Evolutionary conservation across 257 asterid genomes (phyloP).

Genomic region (Prunella vulgaris): DNA sequence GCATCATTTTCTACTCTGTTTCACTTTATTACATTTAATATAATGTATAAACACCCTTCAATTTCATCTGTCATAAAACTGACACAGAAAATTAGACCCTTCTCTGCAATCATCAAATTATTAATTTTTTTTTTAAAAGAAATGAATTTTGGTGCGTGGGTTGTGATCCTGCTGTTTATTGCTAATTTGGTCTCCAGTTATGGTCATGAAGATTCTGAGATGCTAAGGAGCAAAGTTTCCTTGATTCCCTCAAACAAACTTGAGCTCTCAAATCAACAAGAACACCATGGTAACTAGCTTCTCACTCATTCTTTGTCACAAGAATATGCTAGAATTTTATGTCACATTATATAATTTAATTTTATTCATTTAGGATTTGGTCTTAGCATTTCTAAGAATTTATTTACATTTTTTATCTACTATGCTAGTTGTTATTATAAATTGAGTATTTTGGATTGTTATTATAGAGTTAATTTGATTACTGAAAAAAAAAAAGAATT

Average conservation of each 20-base stretch:
- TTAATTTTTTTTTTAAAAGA: conserved; percentile 10
- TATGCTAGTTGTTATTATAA: too few relatives aligned
- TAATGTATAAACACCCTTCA: conserved; percentile 4
- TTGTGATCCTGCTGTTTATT: conserved; percentile 27
- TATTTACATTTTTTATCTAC: too few relatives aligned
- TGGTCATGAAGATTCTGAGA: conserved; percentile 26
- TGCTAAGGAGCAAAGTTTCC: conserved; percentile 4
- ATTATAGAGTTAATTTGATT: too few relatives aligned
- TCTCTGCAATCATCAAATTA: background rate
- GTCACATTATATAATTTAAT: too few relatives aligned
- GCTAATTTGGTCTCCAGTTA: conserved; percentile 13
- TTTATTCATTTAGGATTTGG: too few relatives aligned
- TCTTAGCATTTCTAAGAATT: too few relatives aligned
- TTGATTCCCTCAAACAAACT: conserved; percentile 17
- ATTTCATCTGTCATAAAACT: background rate
- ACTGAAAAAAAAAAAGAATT: too few relatives aligned
- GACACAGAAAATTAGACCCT: background rate
- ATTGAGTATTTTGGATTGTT: too few relatives aligned
- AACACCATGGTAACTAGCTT: conserved; percentile 26
- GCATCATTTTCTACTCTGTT: background rate
- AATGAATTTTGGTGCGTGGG: conserved; percentile 22
- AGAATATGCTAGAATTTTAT: too few relatives aligned
- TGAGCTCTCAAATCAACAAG: conserved; percentile 1
- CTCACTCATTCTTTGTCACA: too few relatives aligned
- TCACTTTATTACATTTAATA: too few relatives aligned